Base-by-base conservation (phyloP, 192 early-diverging fungal species). In the Coemansia sp. region DNA sequence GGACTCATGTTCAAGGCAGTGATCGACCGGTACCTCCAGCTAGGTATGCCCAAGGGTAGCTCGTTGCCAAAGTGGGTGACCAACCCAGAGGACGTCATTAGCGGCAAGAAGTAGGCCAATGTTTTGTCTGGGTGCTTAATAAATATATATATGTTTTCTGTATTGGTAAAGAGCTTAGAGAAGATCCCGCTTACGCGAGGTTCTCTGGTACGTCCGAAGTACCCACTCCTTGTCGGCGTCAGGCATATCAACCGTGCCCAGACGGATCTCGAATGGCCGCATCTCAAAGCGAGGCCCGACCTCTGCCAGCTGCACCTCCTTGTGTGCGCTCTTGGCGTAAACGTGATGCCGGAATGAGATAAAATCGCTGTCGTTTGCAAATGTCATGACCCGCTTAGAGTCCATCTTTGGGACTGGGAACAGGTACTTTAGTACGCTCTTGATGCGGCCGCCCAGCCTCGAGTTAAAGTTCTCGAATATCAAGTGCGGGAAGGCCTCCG, bases 271-370 rank as follows among this genome's bases (percentile, higher is more conserved):
- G 76, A 95, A 99, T 52, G 92, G 85, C 81, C 92, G 87, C 96
- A 98, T 95, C 84, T 99, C 97, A 75, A 99, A 99, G 49, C 97
- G 88, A 44, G 97, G 97, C 7, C 97, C 97, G 21, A 99, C 97
- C 75, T 99, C 97, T 38, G 93, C 94, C 60, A 99, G 82, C 74
- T 96, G 89, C 6, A 96, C 94, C 63, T 97, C 92, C 63, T 93
- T 94, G 75, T 92, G 91, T 50, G 87, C 88, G 53, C 90, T 88
- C 86, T 96, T 96, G 55, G 92, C 86, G 80, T 88, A 99, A 19
- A 99, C 96, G 82, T 98, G 95, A 71, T 99, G 97, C 76, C 97
- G 85, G 86, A 94, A 99, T 39, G 95, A 97, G 64, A 99, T 97
- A 73, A 91, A 98, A 85, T 99, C 97, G 73, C 87, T 92, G 63